A percentile compares a stretch with the other conserved stretches of the same genome.
Evolutionary conservation across 768 basidiomycete genomes (phyloP).

Genomic region (Lactarius hatsudake): DNA sequence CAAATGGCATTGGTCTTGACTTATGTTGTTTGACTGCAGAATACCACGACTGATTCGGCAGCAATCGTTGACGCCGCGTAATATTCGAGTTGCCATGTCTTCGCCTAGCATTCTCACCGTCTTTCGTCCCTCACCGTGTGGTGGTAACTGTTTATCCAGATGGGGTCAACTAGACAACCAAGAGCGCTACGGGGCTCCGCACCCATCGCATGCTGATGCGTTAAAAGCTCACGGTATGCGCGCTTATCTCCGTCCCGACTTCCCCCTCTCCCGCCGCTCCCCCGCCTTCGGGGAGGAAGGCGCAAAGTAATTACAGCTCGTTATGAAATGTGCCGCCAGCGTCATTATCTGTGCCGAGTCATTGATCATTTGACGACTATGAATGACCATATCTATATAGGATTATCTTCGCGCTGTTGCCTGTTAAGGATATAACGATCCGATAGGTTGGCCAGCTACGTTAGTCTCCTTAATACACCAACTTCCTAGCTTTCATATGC

Average conservation of each 20-base stretch:
- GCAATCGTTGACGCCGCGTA: background rate
- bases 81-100: constrained; percentile 1
- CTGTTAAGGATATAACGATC: constrained; percentile 1
- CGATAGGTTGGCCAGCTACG: background rate
- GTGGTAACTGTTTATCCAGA: constrained; percentile 12
- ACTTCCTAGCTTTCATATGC: constrained; percentile 1
- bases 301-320: constrained; percentile 4
- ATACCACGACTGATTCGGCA: constrained; percentile 1
- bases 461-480: constrained; percentile 4
- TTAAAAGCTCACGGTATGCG: constrained; percentile 1
- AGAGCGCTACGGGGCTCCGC: constrained; percentile 9
- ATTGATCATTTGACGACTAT: background rate
- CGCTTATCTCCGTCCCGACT: constrained; percentile 2
- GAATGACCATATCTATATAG: constrained; percentile 6
- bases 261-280: constrained; percentile 8
- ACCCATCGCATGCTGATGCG: constrained; percentile 9
- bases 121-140: background rate
- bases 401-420: background rate
- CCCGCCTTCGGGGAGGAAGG: constrained; percentile 4
- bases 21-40: background rate
- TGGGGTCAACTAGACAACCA: background rate
- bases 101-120: background rate
- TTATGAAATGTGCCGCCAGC: constrained; percentile 4
- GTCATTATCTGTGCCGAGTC: background rate
- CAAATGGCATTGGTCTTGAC: constrained; percentile 6